These are phyloP conservation scores for Fistulifera pelliculosa DNA, from an alignment of 108 stramenopile genomes.

Conservation along the genomic window DNA sequence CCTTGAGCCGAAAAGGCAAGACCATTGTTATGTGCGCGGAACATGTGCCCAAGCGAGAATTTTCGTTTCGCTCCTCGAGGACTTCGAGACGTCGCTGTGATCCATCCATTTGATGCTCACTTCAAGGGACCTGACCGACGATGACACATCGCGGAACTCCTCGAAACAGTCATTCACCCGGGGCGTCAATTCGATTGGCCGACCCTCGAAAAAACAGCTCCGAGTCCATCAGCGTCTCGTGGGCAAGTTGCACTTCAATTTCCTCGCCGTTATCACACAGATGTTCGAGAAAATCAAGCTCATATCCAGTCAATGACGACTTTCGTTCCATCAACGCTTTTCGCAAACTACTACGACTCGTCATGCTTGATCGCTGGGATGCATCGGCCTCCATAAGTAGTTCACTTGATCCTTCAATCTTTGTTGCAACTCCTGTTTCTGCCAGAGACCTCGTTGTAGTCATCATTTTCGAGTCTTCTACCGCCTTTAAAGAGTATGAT, in stretches of 20 bases:
- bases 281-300: conserved; percentile 25
- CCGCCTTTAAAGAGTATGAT: no score
- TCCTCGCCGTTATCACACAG: conserved; percentile 28
- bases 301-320: conserved; percentile 22
- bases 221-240: conserved; percentile 20
- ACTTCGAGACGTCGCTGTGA: conserved; percentile 18
- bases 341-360: background rate
- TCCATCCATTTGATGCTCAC: conserved; percentile 3
- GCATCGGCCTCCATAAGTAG: no score
- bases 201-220: conserved; percentile 20
- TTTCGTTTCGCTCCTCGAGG: conserved; percentile 20
- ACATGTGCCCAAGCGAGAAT: conserved; percentile 14
- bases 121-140: background rate
- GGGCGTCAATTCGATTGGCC: background rate
- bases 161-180: background rate
- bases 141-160: background rate
- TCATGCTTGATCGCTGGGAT: no score
- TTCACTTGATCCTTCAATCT: no score
- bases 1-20: conserved; percentile 4
- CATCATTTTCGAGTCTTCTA: no score
- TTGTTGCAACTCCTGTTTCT: no score
- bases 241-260: conserved; percentile 25
- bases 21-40: conserved; percentile 43
- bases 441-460: no score
- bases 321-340: conserved; percentile 15